Evolutionary conservation across 148 eudicot species (phyloP).

Genomic region (Chenopodium berlandieri): DNA sequence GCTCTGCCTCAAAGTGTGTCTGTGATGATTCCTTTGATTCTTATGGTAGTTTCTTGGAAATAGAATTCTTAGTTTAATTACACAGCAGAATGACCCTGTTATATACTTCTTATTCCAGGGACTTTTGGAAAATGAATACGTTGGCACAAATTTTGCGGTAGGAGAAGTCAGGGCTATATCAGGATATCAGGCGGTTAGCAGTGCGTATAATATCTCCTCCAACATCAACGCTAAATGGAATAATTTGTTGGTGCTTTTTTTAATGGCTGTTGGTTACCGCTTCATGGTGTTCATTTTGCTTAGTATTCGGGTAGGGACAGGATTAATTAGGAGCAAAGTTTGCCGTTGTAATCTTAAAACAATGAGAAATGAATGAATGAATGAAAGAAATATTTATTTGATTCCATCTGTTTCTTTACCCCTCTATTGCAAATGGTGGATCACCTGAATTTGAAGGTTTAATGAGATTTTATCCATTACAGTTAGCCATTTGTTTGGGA

Average conservation of each 20-base stretch:
- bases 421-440: conserved; percentile 4
- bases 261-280: conserved; percentile 82
- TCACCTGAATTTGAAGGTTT: conserved; percentile 7
- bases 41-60: not conserved
- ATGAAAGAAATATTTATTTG: conserved; percentile 27
- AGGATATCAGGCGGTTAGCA: conserved; percentile 80
- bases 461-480: not conserved
- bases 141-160: conserved; percentile 67
- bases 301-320: conserved; percentile 43
- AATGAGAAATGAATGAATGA: conserved; percentile 49
- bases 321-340: conserved; percentile 33
- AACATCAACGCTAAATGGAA: conserved; percentile 65
- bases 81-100: conserved; percentile 5
- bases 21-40: not conserved
- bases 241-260: conserved; percentile 69
- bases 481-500: not conserved
- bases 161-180: conserved; percentile 83
- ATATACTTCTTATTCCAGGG: conserved; percentile 46
- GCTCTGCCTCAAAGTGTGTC: not conserved
- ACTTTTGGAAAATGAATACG: conserved; percentile 84
- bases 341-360: conserved; percentile 38
- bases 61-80: not conserved
- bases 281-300: conserved; percentile 63
- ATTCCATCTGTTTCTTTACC: not conserved
- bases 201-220: conserved; percentile 64